Evolutionary conservation across 805 yeast genomes (phyloP).

Genomic region (Candida silvicultrix): DNA sequence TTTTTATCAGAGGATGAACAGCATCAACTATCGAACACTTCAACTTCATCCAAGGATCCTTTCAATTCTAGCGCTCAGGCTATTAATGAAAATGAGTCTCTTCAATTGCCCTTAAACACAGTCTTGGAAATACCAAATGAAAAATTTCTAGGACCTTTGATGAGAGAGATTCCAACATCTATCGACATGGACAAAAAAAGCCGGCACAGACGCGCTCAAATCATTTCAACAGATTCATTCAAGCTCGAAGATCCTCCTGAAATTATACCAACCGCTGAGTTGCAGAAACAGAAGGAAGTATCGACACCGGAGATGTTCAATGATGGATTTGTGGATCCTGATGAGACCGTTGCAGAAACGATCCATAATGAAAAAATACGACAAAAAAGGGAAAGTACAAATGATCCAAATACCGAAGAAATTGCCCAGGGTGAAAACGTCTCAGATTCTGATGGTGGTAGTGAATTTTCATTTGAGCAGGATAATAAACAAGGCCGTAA

Average conservation of each 20-base stretch:
- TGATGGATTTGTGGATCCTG: constrained; percentile 1
- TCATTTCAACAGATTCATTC: constrained; percentile 13
- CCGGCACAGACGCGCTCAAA: constrained; percentile 19
- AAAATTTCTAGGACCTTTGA: not conserved
- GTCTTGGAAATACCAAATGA: constrained; percentile 16
- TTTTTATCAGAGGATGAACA: not conserved
- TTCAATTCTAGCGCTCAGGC: not conserved
- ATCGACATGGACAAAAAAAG: constrained; percentile 10
- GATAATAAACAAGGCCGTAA: constrained; percentile 42
- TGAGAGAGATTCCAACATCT: constrained; percentile 1
- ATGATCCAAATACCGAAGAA: not conserved
- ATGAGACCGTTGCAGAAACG: not conserved
- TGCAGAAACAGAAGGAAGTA: not conserved
- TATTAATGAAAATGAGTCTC: constrained; percentile 1
- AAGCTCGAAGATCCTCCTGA: constrained; percentile 4
- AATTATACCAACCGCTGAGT: not conserved
- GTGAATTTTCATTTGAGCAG: constrained; percentile 45
- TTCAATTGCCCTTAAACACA: constrained; percentile 14
- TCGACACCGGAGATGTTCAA: not conserved
- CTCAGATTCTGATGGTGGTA: constrained; percentile 15
- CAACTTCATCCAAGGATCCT: not conserved
- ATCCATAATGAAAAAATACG: not conserved
- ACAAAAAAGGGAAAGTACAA: constrained; percentile 5
- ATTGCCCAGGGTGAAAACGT: constrained; percentile 2
- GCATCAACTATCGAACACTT: not conserved